Percentiles rank a stretch among this genome's conserved stretches.
These are phyloP conservation scores for Amanita brunnescens DNA, from an alignment of 768 basidiomycete species.

Conservation along the genomic window DNA sequence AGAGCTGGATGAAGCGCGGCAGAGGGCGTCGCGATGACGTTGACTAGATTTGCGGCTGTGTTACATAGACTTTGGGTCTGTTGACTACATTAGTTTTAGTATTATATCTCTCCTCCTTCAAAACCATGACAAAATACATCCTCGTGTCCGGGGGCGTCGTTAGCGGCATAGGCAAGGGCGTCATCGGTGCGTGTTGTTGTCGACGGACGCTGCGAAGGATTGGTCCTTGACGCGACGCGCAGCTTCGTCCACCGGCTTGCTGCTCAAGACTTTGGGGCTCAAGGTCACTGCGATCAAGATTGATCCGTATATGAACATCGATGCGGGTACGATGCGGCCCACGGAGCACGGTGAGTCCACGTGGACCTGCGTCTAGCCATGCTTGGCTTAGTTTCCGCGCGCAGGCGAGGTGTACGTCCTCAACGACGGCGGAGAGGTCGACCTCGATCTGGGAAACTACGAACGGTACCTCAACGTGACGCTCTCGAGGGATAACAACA, in stretches of 20 bases:
- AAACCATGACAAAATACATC: conserved; percentile 83
- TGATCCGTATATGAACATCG: conserved; percentile 99
- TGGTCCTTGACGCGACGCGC: neutral
- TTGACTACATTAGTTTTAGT: neutral
- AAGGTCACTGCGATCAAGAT: conserved; percentile 99
- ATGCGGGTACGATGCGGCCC: conserved; percentile 98
- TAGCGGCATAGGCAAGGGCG: conserved; percentile 98
- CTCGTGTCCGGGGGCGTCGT: conserved; percentile 95
- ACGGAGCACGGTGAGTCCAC: conserved; percentile 92
- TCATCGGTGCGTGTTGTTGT: conserved; percentile 66
- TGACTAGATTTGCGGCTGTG: neutral
- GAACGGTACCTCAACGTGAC: conserved; percentile 97
- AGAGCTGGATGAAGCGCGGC: neutral
- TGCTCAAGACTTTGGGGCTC: conserved; percentile 90
- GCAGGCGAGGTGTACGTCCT: conserved; percentile 94
- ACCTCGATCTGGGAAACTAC: conserved; percentile 96
- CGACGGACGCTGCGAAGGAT: neutral
- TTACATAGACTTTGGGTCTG: neutral
- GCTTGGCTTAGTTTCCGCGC: neutral
- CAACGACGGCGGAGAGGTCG: conserved; percentile 97
- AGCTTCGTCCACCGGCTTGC: conserved; percentile 95
- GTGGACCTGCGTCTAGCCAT: neutral
- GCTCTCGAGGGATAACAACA: conserved; percentile 90
- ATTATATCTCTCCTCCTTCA: neutral
- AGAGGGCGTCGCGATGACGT: neutral